A percentile compares a stretch with the other conserved stretches of the same genome.
Conservation (phyloP, 2,329 filamentous ascomycete species). For the Colletotrichum sp. region DNA sequence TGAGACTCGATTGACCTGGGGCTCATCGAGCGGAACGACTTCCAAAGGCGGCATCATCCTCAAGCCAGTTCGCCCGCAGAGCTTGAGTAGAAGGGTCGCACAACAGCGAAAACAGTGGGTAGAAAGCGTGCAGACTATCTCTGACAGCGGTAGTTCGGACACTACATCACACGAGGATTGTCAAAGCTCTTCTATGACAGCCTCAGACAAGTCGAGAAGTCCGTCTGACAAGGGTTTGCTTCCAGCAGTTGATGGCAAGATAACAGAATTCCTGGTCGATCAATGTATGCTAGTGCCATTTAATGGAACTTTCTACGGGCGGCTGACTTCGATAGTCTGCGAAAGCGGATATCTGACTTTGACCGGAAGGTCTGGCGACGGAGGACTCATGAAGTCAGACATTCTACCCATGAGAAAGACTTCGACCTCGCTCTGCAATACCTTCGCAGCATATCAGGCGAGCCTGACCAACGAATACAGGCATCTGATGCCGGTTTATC, state of each 20-base stretch:
- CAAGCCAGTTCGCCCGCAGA: not conserved
- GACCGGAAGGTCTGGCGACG: not conserved
- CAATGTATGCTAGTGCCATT: not conserved
- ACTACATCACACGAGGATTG: not conserved
- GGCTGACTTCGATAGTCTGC: not conserved
- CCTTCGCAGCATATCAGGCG: not conserved
- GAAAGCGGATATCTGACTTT: not conserved
- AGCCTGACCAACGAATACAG: not conserved
- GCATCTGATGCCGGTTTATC: not conserved
- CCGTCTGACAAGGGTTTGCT: not conserved
- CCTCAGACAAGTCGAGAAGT: not conserved
- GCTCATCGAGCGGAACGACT: not conserved
- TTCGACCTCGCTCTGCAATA: not conserved
- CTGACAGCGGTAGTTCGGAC: not conserved
- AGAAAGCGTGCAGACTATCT: not conserved
- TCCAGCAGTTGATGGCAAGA: not conserved
- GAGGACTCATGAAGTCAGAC: not conserved
- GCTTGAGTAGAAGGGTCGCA: not conserved
- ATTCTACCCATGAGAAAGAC: not conserved
- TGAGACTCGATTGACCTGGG: not conserved
- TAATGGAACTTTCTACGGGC: not conserved
- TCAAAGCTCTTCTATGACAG: not conserved
- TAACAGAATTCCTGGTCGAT: not conserved
- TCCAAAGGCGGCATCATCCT: not conserved
- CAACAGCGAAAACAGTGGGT: not conserved